Percentiles rank a stretch among this genome's conserved stretches.
Conservation (phyloP, 495 filamentous ascomycete genomes). For the Arthonia radiata region DNA sequence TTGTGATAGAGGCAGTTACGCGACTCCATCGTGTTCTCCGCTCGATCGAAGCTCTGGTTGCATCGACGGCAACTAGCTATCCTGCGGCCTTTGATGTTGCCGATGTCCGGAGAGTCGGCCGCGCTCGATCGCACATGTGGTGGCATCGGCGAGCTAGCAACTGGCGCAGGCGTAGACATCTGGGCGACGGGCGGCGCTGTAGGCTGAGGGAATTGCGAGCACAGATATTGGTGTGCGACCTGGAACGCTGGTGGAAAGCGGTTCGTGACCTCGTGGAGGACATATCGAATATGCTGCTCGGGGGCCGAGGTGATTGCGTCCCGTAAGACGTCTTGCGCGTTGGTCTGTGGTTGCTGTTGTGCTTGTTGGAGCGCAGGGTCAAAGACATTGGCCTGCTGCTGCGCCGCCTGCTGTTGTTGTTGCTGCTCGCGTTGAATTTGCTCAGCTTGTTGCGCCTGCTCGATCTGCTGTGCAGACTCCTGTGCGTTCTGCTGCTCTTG, state of each 20-base stretch:
- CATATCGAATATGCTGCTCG: background rate
- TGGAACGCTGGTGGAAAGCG: background rate
- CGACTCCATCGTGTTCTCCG: background rate
- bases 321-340: background rate
- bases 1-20: background rate
- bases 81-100: background rate
- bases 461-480: no score
- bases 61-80: background rate
- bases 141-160: no score
- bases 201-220: no score
- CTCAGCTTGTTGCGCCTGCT: background rate
- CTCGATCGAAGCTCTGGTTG: background rate
- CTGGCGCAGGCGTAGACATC: no score
- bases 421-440: background rate
- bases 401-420: background rate
- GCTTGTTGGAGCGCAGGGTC: constrained; percentile 1
- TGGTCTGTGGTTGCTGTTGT: no score
- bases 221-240: no score
- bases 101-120: no score
- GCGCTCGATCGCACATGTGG: no score
- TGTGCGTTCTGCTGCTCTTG: no score
- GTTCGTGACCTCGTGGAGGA: background rate
- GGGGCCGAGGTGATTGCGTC: background rate
- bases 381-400: background rate
- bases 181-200: no score